A percentile compares a stretch with the other conserved stretches of the same genome.
These are phyloP conservation scores for Erodium chrysanthum DNA, from an alignment of 441 rosid genomes.

Conservation along the genomic window DNA sequence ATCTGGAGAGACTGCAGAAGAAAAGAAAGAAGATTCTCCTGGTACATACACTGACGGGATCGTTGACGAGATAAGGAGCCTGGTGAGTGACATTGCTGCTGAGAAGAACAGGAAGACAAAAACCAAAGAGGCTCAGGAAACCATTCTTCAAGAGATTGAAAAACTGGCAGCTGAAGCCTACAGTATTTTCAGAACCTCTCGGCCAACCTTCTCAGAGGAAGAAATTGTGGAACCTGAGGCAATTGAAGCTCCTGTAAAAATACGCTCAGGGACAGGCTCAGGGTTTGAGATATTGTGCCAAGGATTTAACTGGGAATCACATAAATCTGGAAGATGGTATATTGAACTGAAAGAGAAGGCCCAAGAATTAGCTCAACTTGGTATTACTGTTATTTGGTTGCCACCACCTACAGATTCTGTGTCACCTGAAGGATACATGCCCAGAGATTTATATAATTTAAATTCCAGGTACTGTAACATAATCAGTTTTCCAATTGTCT, in stretches of 20 bases:
- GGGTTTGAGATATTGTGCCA: conserved; percentile 87
- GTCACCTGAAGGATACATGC: conserved; percentile 99
- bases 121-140: conserved; percentile 65
- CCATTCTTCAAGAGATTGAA: conserved; percentile 87
- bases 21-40: conserved; percentile 21
- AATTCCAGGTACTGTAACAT: conserved; percentile 57
- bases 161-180: conserved; percentile 97
- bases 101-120: conserved; percentile 43
- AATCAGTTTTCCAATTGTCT: not conserved
- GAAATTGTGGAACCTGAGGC: conserved; percentile 24
- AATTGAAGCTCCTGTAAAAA: conserved; percentile 28
- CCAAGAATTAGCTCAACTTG: conserved; percentile 55
- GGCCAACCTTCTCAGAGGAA: conserved; percentile 51
- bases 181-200: conserved; percentile 70
- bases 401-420: conserved; percentile 97
- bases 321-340: conserved; percentile 85
- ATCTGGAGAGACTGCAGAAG: conserved; percentile 28
- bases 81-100: conserved; percentile 55
- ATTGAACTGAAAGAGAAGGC: conserved; percentile 63
- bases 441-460: conserved; percentile 76
- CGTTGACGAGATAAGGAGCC: conserved; percentile 65
- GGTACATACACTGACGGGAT: conserved; percentile 48
- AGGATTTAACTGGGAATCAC: conserved; percentile 97
- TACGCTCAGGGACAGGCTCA: conserved; percentile 66
- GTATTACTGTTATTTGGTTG: conserved; percentile 81